Base-by-base conservation (phyloP, 139 green algal species). In the Desmodesmus armatus region DNA sequence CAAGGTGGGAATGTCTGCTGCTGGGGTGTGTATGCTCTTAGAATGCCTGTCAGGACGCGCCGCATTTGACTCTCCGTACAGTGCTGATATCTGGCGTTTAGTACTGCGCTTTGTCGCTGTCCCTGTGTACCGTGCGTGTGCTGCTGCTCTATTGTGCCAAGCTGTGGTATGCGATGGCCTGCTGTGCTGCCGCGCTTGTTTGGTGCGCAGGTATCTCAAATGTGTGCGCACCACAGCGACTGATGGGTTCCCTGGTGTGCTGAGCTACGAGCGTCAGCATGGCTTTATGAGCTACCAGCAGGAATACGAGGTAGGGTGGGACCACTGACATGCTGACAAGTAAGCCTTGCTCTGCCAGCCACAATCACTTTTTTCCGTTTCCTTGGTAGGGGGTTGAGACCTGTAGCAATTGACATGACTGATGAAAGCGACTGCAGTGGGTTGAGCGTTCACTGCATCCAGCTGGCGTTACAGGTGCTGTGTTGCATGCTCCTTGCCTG, bases 291-390 rank as follows among this genome's bases (percentile, higher is more conserved):
- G 27, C 21, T 84, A 84, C 43, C 78, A 84, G 78, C 60, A 84
- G 13, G 78, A 84, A 43, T 84, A 84, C 51, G 62, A 75, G 31
- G n/a, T n/a, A n/a, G n/a, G n/a, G n/a, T n/a, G n/a, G n/a, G n/a
- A n/a, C n/a, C n/a, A n/a, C n/a, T n/a, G n/a, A n/a, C n/a, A n/a
- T n/a, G n/a, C n/a, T n/a, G n/a, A n/a, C n/a, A n/a, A n/a, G n/a
- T n/a, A n/a, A n/a, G n/a, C n/a, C n/a, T n/a, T n/a, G n/a, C n/a
- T n/a, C n/a, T n/a, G n/a, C n/a, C n/a, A n/a, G n/a, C n/a, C n/a
- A n/a, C n/a, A n/a, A n/a, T n/a, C n/a, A n/a, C n/a, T n/a, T n/a
- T n/a, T n/a, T n/a, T n/a, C n/a, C n/a, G n/a, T n/a, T n/a, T n/a
- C n/a, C n/a, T n/a, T n/a, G n/a, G n/a, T n/a, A n/a, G n/a, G n/a